Conservation (phyloP, 148 eudicot genomes). For the Bassia scoparia region DNA sequence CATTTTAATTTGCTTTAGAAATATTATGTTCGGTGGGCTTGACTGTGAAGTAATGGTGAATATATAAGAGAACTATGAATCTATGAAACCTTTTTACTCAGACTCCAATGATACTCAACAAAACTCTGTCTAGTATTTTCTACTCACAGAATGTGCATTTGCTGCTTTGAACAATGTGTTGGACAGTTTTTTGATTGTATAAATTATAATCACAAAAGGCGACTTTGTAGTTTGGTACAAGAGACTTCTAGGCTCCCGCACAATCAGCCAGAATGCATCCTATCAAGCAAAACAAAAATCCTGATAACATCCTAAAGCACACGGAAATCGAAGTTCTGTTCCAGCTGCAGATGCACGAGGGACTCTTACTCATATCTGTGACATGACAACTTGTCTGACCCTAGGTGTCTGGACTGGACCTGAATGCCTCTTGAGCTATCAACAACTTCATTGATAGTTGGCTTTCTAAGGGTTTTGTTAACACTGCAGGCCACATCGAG, state of each 20-base stretch:
- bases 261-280: conserved; percentile 23
- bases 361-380: conserved; percentile 30
- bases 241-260: conserved; percentile 20
- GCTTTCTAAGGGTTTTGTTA: conserved; percentile 69
- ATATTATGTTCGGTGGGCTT: background rate
- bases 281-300: conserved; percentile 19
- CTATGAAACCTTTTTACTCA: conserved; percentile 11
- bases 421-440: conserved; percentile 55
- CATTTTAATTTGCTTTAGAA: background rate
- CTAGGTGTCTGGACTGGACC: conserved; percentile 31
- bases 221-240: conserved; percentile 27
- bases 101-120: background rate
- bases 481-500: conserved; percentile 83
- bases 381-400: conserved; percentile 27
- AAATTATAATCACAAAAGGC: conserved; percentile 21
- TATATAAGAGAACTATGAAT: conserved; percentile 1
- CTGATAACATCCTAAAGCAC: conserved; percentile 14
- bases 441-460: conserved; percentile 74
- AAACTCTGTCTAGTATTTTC: conserved; percentile 9
- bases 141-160: conserved; percentile 20
- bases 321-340: background rate
- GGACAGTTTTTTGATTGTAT: conserved; percentile 20
- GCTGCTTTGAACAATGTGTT: conserved; percentile 17
- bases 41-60: background rate
- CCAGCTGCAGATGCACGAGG: conserved; percentile 11